Evolutionary conservation across 805 yeast genomes (phyloP).

Genomic region (Wickerhamiella cacticola): DNA sequence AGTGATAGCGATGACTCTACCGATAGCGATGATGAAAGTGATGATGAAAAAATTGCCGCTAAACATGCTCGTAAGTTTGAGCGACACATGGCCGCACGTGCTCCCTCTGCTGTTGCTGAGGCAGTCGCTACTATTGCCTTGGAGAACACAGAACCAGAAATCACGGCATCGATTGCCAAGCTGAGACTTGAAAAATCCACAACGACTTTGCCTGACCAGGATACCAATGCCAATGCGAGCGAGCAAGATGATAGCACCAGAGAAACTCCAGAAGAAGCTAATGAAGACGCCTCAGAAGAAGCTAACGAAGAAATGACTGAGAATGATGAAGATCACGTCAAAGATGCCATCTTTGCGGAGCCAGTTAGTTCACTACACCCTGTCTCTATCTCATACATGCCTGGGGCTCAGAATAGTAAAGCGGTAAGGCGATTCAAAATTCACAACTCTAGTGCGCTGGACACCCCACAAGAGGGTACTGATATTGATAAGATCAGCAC

Average conservation of each 20-base stretch:
- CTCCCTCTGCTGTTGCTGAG: constrained; percentile 10
- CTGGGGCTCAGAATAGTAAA: constrained; percentile 1
- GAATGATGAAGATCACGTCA: background rate
- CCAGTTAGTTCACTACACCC: constrained; percentile 11
- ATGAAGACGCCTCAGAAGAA: background rate
- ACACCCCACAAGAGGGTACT: background rate
- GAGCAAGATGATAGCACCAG: background rate
- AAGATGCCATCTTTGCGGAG: constrained; percentile 8
- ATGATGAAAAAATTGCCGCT: constrained; percentile 13
- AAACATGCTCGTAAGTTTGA: constrained; percentile 8
- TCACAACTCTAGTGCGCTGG: constrained; percentile 2
- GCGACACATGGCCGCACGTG: constrained; percentile 3
- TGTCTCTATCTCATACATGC: constrained; percentile 9
- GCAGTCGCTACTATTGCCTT: constrained; percentile 1
- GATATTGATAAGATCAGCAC: background rate
- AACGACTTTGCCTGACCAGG: background rate
- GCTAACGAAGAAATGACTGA: background rate
- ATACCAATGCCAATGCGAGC: background rate
- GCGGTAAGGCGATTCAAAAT: constrained; percentile 5
- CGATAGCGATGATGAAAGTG: constrained; percentile 11
- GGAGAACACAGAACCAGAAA: background rate
- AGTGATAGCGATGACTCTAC: constrained; percentile 8
- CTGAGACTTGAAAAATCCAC: background rate
- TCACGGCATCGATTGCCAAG: background rate
- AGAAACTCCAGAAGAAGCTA: background rate